phyloP scores from a whole-genome alignment of 2,329 filamentous ascomycete species.

The Fusarium sp. region DNA sequence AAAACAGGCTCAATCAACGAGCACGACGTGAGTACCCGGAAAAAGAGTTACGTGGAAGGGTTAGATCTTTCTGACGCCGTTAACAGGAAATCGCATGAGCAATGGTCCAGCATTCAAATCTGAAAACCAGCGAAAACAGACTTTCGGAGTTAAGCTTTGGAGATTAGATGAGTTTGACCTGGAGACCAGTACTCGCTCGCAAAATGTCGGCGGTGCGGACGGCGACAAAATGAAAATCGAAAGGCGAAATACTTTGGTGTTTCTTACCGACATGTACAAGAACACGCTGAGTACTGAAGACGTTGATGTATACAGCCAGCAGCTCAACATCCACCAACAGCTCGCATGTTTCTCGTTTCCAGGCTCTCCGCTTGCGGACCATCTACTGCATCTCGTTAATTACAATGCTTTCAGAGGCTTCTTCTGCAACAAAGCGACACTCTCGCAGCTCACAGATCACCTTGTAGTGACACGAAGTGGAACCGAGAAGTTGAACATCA shows the following conservation, averaged over 20 bases:
- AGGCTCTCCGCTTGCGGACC: constrained; percentile 1
- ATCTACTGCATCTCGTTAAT: constrained; percentile 13
- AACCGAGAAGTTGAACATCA: constrained; percentile 8
- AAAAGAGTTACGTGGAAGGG: too few species aligned
- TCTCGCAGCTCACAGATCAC: background rate
- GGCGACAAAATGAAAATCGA: too few species aligned
- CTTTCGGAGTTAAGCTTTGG: constrained; percentile 23
- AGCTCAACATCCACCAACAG: background rate
- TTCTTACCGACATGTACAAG: background rate
- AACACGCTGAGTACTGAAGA: background rate
- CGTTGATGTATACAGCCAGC: constrained; percentile 18
- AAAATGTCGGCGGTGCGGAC: too few species aligned
- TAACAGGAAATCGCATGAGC: background rate
- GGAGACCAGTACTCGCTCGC: background rate
- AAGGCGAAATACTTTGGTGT: background rate
- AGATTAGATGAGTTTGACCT: constrained; percentile 13
- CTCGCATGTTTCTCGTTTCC: background rate
- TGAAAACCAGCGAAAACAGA: background rate
- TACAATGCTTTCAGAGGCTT: constrained; percentile 19
- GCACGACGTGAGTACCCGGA: constrained; percentile 8
- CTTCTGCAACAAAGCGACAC: constrained; percentile 4
- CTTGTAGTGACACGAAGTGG: background rate
- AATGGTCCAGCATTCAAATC: background rate
- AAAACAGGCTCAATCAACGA: constrained; percentile 22
- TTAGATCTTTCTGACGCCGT: background rate